These are phyloP conservation scores for Coix lacrymajobi DNA, from an alignment of 176 grass and related monocot species.

Conservation along the genomic window DNA sequence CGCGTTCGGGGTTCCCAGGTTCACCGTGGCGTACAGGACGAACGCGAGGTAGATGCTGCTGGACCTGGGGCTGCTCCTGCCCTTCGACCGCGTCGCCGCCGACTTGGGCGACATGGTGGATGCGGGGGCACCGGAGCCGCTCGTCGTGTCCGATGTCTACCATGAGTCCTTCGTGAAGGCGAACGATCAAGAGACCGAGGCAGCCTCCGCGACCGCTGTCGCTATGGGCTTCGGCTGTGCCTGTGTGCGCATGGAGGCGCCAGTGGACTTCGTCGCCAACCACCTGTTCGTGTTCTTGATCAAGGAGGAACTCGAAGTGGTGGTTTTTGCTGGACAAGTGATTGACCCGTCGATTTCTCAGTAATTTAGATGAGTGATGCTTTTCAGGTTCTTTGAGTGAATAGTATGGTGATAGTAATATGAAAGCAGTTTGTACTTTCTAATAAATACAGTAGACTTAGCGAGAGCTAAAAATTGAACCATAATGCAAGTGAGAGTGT, in stretches of 20 bases:
- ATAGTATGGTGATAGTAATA: too few species aligned
- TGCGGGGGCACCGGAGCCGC: not conserved
- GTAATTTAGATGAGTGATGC: not conserved
- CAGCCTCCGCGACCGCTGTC: slow-evolving; percentile 33
- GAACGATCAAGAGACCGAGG: slow-evolving; percentile 63
- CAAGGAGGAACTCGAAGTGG: slow-evolving; percentile 20
- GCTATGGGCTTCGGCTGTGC: not conserved
- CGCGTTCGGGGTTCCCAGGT: slow-evolving; percentile 50
- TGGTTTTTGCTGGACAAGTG: slow-evolving; percentile 33
- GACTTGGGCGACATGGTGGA: slow-evolving; percentile 52
- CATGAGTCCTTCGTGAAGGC: slow-evolving; percentile 58
- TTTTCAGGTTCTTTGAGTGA: too few species aligned
- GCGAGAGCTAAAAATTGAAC: too few species aligned
- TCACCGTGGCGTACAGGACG: slow-evolving; percentile 43
- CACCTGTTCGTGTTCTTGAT: slow-evolving; percentile 49
- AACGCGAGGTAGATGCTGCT: slow-evolving; percentile 24
- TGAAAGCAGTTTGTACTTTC: too few species aligned
- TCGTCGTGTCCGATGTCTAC: slow-evolving; percentile 22
- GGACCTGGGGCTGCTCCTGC: slow-evolving; percentile 34
- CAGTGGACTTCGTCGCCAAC: slow-evolving; percentile 40
- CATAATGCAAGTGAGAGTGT: too few species aligned
- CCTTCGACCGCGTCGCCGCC: slow-evolving; percentile 14
- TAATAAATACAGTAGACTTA: too few species aligned
- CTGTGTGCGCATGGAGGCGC: not conserved
- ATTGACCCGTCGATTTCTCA: not conserved